Conservation (phyloP, 306 rosid species). For the Acacia melanoxylon region DNA sequence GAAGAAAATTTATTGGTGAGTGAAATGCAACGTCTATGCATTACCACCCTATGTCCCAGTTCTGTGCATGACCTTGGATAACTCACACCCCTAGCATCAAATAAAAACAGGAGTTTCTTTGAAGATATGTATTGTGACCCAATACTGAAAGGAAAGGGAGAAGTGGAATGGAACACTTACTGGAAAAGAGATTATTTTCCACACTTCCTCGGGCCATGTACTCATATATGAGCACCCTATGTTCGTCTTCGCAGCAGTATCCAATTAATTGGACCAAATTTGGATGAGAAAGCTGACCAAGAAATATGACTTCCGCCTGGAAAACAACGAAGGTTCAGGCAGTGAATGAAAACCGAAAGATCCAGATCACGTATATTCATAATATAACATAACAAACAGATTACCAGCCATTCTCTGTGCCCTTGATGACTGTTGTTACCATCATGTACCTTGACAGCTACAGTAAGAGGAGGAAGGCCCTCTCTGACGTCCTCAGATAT, state of each 20-base stretch:
- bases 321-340: slow-evolving; percentile 39
- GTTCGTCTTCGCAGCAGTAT: slow-evolving; percentile 96
- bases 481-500: slow-evolving; percentile 75
- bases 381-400: background rate
- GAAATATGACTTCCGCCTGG: slow-evolving; percentile 98
- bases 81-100: background rate
- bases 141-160: background rate
- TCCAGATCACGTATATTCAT: background rate
- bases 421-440: slow-evolving; percentile 96
- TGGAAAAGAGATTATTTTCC: slow-evolving; percentile 87
- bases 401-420: slow-evolving; percentile 99
- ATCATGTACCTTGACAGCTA: slow-evolving; percentile 98
- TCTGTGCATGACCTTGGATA: background rate
- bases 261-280: slow-evolving; percentile 92
- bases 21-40: background rate
- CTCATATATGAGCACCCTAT: slow-evolving; percentile 89
- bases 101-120: background rate
- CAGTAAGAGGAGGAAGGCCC: slow-evolving; percentile 65
- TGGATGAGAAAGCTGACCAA: slow-evolving; percentile 99
- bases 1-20: background rate
- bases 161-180: slow-evolving; percentile 45
- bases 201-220: slow-evolving; percentile 93
- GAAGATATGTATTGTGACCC: background rate
- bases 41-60: background rate
- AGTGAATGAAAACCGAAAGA: background rate